Conservation (phyloP, 1,284 basidiomycete genomes). For the Trametes sp. region DNA sequence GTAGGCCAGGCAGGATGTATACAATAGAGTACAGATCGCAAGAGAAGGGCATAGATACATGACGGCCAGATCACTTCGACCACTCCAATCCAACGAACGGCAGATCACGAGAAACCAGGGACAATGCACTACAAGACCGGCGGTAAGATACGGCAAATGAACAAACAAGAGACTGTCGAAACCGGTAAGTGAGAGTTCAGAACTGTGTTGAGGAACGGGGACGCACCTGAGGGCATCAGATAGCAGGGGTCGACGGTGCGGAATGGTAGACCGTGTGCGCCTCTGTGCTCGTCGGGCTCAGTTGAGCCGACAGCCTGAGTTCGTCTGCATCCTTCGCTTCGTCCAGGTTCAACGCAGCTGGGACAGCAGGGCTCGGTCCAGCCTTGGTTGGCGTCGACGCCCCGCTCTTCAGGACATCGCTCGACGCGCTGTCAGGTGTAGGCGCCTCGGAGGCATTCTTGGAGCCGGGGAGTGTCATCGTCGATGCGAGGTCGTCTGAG, state of each 20-base stretch:
- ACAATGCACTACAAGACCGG: background rate
- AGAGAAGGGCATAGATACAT: slow-evolving; percentile 20
- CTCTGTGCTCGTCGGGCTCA: slow-evolving; percentile 31
- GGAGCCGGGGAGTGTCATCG: slow-evolving; percentile 23
- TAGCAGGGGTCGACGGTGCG: slow-evolving; percentile 37
- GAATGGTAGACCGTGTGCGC: slow-evolving; percentile 36
- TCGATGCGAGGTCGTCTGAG: slow-evolving; percentile 12
- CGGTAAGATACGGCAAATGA: background rate
- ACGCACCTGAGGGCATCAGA: slow-evolving; percentile 9
- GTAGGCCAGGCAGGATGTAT: background rate
- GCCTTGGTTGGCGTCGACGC: slow-evolving; percentile 28
- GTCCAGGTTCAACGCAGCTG: background rate
- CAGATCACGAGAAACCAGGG: slow-evolving; percentile 2
- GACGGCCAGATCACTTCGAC: background rate
- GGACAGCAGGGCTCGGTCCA: background rate
- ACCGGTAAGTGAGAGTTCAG: background rate
- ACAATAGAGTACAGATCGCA: slow-evolving; percentile 19
- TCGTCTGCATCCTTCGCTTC: background rate
- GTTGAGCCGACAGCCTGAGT: slow-evolving; percentile 14
- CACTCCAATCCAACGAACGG: background rate
- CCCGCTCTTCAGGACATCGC: slow-evolving; percentile 14
- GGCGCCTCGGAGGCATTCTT: slow-evolving; percentile 23
- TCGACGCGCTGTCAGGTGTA: slow-evolving; percentile 19
- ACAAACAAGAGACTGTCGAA: background rate
- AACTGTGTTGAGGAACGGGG: background rate